Conservation (phyloP, 1,284 basidiomycete genomes). For the Papiliotrema nemorosa region DNA sequence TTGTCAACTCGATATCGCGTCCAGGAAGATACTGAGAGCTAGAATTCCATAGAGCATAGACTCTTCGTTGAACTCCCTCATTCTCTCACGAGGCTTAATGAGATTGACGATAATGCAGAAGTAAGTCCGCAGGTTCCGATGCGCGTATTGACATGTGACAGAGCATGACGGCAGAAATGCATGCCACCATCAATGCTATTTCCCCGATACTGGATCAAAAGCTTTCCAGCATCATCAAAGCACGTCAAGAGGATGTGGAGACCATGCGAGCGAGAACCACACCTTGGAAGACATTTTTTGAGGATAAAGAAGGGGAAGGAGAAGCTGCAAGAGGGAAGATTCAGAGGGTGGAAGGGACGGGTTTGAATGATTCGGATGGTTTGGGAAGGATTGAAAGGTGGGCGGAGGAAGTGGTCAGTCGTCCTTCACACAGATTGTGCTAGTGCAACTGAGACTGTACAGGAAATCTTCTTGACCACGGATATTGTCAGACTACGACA, state of each 20-base stretch:
- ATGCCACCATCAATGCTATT: constrained; percentile 16
- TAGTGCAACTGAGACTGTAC: background rate
- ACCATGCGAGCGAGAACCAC: constrained; percentile 34
- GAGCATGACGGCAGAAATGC: constrained; percentile 19
- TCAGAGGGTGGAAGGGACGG: constrained; percentile 9
- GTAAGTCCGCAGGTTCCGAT: constrained; percentile 18
- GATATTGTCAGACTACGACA: constrained; percentile 22
- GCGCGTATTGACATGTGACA: constrained; percentile 1
- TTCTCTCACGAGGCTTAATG: constrained; percentile 21
- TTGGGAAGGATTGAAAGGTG: constrained; percentile 33
- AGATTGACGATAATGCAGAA: constrained; percentile 37
- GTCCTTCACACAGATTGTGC: background rate
- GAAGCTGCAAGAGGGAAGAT: constrained; percentile 5
- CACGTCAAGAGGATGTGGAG: constrained; percentile 26
- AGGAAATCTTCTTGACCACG: constrained; percentile 19
- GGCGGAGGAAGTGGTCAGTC: constrained; percentile 38
- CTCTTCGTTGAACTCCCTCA: constrained; percentile 33
- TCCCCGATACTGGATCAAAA: constrained; percentile 17
- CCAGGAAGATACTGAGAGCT: background rate
- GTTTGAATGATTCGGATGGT: constrained; percentile 10
- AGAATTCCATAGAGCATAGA: constrained; percentile 42
- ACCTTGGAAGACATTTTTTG: constrained; percentile 32
- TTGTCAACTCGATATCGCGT: background rate
- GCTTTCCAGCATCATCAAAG: constrained; percentile 18
- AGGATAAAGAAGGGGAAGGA: constrained; percentile 9